Conservation (phyloP, 768 basidiomycete species). For the Termitomyces sp. region DNA sequence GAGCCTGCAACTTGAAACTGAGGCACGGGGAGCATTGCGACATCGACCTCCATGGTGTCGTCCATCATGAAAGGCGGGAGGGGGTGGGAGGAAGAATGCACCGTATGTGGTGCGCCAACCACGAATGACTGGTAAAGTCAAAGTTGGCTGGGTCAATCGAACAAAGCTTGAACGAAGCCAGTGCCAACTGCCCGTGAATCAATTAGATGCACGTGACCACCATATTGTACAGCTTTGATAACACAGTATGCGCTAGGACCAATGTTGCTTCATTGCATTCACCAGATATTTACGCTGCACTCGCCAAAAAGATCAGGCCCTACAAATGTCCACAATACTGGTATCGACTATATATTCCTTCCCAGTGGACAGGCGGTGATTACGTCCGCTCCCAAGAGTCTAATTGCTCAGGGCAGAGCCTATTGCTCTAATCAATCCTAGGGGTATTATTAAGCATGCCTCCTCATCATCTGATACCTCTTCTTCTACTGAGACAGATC, state of each 20-base stretch:
- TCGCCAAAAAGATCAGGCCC: background rate
- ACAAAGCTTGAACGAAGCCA: background rate
- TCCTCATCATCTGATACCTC: background rate
- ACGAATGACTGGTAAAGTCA: background rate
- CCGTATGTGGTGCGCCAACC: background rate
- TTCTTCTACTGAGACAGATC: background rate
- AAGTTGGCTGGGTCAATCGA: background rate
- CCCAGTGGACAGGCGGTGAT: background rate
- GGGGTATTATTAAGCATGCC: background rate
- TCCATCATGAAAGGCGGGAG: slow-evolving; percentile 23
- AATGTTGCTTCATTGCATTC: background rate
- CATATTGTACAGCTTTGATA: too few species aligned
- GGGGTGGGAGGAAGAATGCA: background rate
- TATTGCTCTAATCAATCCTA: background rate
- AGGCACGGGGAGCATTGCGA: slow-evolving; percentile 15
- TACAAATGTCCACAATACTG: background rate
- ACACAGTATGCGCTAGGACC: too few species aligned
- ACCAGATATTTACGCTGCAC: too few species aligned
- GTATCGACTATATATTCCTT: background rate
- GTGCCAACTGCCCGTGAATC: slow-evolving; percentile 7
- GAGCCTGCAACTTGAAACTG: slow-evolving; percentile 12
- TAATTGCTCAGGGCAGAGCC: background rate
- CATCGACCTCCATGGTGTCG: slow-evolving; percentile 43
- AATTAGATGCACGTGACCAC: slow-evolving; percentile 14
- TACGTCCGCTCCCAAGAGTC: too few species aligned